Conservation (phyloP, 2,329 filamentous ascomycete genomes). For the Ampelomyces quisqualis region DNA sequence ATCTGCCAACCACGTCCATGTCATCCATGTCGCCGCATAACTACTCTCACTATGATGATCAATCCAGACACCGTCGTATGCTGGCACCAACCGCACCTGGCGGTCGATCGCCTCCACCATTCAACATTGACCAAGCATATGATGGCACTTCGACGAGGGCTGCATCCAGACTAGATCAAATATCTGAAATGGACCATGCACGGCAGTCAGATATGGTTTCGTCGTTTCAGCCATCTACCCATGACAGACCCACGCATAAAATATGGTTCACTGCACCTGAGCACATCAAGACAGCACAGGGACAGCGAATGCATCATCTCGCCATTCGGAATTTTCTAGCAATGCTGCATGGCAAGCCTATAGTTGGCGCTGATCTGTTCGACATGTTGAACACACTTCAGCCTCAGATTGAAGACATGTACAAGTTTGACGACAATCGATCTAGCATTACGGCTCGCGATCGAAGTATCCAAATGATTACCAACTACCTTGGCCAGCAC, state of each 20-base stretch:
- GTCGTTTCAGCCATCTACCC: slow-evolving; percentile 9
- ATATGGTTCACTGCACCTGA: slow-evolving; percentile 63
- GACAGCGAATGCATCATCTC: slow-evolving; percentile 61
- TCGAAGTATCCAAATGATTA: slow-evolving; percentile 59
- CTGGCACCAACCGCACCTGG: slow-evolving; percentile 26
- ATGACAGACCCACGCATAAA: slow-evolving; percentile 44
- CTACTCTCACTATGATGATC: slow-evolving; percentile 18
- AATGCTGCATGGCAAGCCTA: slow-evolving; percentile 62
- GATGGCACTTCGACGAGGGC: slow-evolving; percentile 12
- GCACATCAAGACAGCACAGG: slow-evolving; percentile 47
- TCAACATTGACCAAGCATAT: slow-evolving; percentile 34
- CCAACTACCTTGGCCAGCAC: slow-evolving; percentile 60
- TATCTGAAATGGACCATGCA: slow-evolving; percentile 12
- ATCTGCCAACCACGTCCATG: slow-evolving; percentile 23
- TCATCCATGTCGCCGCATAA: slow-evolving; percentile 16
- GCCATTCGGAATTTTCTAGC: slow-evolving; percentile 71
- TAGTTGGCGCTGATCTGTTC: slow-evolving; percentile 64
- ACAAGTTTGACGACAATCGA: slow-evolving; percentile 46
- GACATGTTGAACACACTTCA: slow-evolving; percentile 65
- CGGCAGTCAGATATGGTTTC: slow-evolving; percentile 15
- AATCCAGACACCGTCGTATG: slow-evolving; percentile 26
- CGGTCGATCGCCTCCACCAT: slow-evolving; percentile 31
- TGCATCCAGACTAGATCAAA: slow-evolving; percentile 18
- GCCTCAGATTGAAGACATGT: slow-evolving; percentile 59
- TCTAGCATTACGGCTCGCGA: slow-evolving; percentile 33